Base-by-base conservation (phyloP, 2,329 filamentous ascomycete genomes). In the Drechslerella stenobrocha region DNA sequence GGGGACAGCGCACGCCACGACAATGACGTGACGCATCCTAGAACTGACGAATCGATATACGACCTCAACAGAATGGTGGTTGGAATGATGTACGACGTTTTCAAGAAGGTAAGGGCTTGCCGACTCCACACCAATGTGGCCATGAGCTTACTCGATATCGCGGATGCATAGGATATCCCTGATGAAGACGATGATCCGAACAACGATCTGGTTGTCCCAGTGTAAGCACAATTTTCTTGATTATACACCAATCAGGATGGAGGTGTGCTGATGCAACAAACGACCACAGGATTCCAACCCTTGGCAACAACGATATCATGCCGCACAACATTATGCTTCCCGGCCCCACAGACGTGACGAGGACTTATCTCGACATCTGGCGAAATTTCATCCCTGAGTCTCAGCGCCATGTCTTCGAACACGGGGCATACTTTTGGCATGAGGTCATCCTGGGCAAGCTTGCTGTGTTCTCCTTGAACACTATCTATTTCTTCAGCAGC, bases 261-360 rank as follows among this genome's bases (percentile, higher is more conserved):
- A n/a, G 44, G 45, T 15, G 35, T 34, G 18, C 34, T 35, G 15
- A 7, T 18, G 20, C 18, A 3, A 18, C 40, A 24, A 46, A 45
- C 30, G 30, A 13, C 13, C 28, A 22, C 28, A 84, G 97, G 26
- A 81, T 98, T 18, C 91, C 93, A 0, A 96, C 87, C 0, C 86
- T 96, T 72, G 93, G 93, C 67, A 98, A 98, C 79, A 98, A 98
- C 77, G 93, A 98, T 74, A 91, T 98, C 63, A 84, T 96, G 66
- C 93, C 93, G 1, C 93, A 98, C 78, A 98, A 98, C 74, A 95
- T 97, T 74, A 85, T 98, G 75, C 80, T 84, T 40, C 81, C 84
- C 0, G 93, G 92, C 0, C 93, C 93, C 13, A 96, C 96, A 74
- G 82, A 83, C 70, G 96, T 92, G 86, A 88, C 95, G 0, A 83